Conservation (phyloP, 495 filamentous ascomycete genomes). For the Aspergillus mulundensis region DNA sequence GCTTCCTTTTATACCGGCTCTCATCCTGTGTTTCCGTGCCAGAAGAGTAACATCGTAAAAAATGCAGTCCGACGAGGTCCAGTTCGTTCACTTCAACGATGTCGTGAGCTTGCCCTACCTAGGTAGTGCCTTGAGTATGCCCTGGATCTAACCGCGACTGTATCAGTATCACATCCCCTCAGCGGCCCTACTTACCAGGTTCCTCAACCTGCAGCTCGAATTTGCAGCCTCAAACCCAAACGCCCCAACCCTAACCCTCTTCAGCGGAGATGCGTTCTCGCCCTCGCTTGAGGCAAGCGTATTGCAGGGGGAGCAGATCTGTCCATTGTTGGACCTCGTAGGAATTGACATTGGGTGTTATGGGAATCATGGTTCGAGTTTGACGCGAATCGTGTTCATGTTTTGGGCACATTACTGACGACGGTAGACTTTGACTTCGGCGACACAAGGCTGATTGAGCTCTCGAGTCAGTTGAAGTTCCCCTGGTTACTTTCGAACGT, state of each 20-base stretch:
- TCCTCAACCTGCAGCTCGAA: constrained; percentile 1
- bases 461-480: background rate
- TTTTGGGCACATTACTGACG: background rate
- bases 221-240: background rate
- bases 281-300: constrained; percentile 5
- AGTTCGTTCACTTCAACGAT: constrained; percentile 7
- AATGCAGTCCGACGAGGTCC: constrained; percentile 1
- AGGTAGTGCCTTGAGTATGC: too few species aligned
- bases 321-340: background rate
- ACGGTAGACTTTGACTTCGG: constrained; percentile 1
- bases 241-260: background rate
- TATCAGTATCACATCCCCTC: constrained; percentile 3
- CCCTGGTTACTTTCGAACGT: constrained; percentile 2
- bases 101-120: background rate
- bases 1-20: too few species aligned
- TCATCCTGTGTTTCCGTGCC: too few species aligned
- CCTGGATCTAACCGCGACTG: background rate
- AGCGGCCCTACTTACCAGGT: background rate
- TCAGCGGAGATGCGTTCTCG: constrained; percentile 1
- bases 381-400: background rate
- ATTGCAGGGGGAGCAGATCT: background rate
- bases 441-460: background rate
- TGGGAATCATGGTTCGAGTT: constrained; percentile 3
- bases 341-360: background rate
- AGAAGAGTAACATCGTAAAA: too few species aligned